Evolutionary conservation across 768 basidiomycete species (phyloP).

Genomic region (Mycena alexandri): DNA sequence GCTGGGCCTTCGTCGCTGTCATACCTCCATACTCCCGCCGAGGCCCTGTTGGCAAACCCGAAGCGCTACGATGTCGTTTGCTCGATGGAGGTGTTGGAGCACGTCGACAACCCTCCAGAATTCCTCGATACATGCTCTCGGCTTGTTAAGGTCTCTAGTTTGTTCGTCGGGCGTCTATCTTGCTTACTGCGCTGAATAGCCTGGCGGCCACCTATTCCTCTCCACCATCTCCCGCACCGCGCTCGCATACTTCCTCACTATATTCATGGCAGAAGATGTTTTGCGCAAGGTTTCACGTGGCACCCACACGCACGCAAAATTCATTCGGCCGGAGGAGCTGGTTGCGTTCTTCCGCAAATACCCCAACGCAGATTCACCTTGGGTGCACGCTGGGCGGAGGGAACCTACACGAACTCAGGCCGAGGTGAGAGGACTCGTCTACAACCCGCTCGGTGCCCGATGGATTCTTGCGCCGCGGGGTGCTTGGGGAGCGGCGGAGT

Average conservation of each 20-base stretch:
- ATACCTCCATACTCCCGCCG: slow-evolving; percentile 83
- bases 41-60: slow-evolving; percentile 73
- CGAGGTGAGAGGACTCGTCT: slow-evolving; percentile 84
- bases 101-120: slow-evolving; percentile 90
- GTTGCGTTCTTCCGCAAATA: slow-evolving; percentile 83
- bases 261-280: slow-evolving; percentile 82
- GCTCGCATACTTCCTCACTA: slow-evolving; percentile 63
- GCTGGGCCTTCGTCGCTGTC: slow-evolving; percentile 56
- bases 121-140: slow-evolving; percentile 88
- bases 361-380: slow-evolving; percentile 31
- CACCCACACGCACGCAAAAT: slow-evolving; percentile 95
- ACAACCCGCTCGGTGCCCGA: slow-evolving; percentile 75
- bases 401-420: slow-evolving; percentile 74
- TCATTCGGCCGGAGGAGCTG: slow-evolving; percentile 88
- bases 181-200: slow-evolving; percentile 59
- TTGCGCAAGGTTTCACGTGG: slow-evolving; percentile 85
- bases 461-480: slow-evolving; percentile 79
- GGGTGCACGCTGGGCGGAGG: slow-evolving; percentile 22
- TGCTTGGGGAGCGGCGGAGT: slow-evolving; percentile 66
- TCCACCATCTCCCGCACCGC: slow-evolving; percentile 91
- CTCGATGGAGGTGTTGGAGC: slow-evolving; percentile 98
- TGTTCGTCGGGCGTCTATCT: not conserved
- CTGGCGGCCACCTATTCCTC: slow-evolving; percentile 94
- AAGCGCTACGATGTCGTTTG: slow-evolving; percentile 92
- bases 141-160: slow-evolving; percentile 79